Base-by-base conservation (phyloP, 345 rosid genomes). In the Aquilaria yunnanensis region DNA sequence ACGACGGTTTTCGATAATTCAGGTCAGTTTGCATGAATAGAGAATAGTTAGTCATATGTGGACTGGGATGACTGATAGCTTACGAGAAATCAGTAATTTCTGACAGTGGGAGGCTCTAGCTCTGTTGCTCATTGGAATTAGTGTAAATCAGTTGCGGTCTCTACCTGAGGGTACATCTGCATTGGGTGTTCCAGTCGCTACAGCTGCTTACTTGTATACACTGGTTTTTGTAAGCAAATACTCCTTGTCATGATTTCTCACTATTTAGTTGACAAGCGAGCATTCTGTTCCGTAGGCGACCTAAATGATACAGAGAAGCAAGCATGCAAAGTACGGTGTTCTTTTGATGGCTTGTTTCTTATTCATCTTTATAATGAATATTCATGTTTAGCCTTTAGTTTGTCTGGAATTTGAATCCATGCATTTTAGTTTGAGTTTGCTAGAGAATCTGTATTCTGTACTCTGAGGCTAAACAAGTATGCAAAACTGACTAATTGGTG, bases 61-160 rank as follows among this genome's bases (percentile, higher is more conserved):
- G 47, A 45, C 31, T 31, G 67, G 16, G 32, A 55, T 54, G 60
- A n/a, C 60, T 23, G 32, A 29, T 12, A 54, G 16, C 12, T 47
- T 31, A 30, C 53, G 71, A n/a, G 23, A 67, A 62, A 47, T 72
- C 65, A 16, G 1, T 70, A 48, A 43, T 76, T 74, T 72, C 47
- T 75, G 48, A 69, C 82, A 90, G 97, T 94, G 99, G 97, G 99
- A 94, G 73, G 99, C 99, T 71, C 97, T 94, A 66, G 97, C 97
- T 60, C 68, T 94, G 66, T 73, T 94, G 83, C 96, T 90, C 64
- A 94, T 94, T 75, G 99, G 99, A 54, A 94, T 94, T 51, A 90
- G 93, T 74, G 79, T 94, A 74, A 94, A 94, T 69, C 99, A 94
- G 68, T 64, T 94, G 67, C 91, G 85, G 57, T 82, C 95, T 67